Percentiles rank a stretch among this genome's conserved stretches.
These are phyloP conservation scores for Panicum virgatum DNA, from an alignment of 202 grass and related monocot species.

Conservation along the genomic window DNA sequence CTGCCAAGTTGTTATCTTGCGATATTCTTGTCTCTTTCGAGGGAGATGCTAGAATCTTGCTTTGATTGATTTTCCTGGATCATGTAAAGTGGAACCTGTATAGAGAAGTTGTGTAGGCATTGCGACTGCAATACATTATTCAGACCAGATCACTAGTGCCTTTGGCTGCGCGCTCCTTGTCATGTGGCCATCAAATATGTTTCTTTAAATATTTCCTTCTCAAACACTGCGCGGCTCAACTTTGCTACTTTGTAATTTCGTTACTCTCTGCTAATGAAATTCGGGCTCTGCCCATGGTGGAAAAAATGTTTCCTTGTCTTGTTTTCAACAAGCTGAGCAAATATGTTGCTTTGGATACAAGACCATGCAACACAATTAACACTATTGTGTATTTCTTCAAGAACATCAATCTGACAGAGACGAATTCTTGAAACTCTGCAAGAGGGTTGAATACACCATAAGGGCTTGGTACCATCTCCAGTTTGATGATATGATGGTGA, in stretches of 20 bases:
- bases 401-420: constrained; percentile 66
- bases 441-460: constrained; percentile 88
- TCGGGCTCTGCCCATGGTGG: too few relatives aligned
- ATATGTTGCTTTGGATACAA: not conserved
- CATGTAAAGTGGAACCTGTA: constrained; percentile 16
- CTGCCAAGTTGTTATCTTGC: too few relatives aligned
- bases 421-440: constrained; percentile 95
- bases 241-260: too few relatives aligned
- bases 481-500: constrained; percentile 99
- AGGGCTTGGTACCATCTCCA: constrained; percentile 95
- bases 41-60: too few relatives aligned
- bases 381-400: constrained; percentile 39
- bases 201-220: constrained; percentile 14
- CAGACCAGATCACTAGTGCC: not conserved
- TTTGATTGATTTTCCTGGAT: too few relatives aligned
- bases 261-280: too few relatives aligned
- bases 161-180: not conserved
- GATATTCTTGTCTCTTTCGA: too few relatives aligned
- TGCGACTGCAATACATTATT: constrained; percentile 4
- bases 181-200: constrained; percentile 3
- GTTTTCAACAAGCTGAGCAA: constrained; percentile 20
- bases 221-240: not conserved
- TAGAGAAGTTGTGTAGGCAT: constrained; percentile 28
- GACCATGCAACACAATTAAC: constrained; percentile 27
- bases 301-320: not conserved